Percentiles rank a stretch among this genome's conserved stretches.
Evolutionary conservation across 345 rosid genomes (phyloP).

Genomic region (Populus deltoides): DNA sequence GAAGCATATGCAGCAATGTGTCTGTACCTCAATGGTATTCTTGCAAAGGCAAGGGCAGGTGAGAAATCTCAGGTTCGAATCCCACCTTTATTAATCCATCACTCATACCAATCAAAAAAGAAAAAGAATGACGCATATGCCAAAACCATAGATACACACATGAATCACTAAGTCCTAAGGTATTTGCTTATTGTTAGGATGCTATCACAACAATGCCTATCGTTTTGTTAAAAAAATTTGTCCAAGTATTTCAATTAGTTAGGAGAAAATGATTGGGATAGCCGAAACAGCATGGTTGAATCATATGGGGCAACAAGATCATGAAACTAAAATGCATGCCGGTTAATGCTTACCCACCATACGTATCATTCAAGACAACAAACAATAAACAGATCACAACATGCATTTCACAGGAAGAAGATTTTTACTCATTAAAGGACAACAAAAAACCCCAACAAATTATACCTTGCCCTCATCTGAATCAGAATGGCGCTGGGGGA

Average conservation of each 20-base stretch:
- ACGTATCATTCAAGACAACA: not conserved
- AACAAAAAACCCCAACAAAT: not conserved
- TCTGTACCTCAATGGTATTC: not conserved
- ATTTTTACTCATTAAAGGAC: not conserved
- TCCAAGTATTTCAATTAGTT: not conserved
- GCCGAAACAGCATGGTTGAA: not conserved
- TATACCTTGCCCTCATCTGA: constrained; percentile 95
- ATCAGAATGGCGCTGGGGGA: constrained; percentile 93
- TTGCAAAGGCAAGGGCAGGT: not conserved
- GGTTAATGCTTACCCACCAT: not conserved
- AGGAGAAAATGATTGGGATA: not conserved
- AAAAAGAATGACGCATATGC: not conserved
- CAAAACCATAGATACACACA: not conserved
- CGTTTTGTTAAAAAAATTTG: not conserved
- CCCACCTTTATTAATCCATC: not conserved
- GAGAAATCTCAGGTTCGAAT: not conserved
- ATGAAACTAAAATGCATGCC: not conserved
- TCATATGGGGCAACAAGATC: not conserved
- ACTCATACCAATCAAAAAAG: not conserved
- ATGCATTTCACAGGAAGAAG: not conserved
- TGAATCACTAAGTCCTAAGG: not conserved
- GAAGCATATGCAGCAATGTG: not conserved
- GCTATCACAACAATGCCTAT: not conserved
- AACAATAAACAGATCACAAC: not conserved
- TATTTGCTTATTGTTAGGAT: not conserved